Percentiles rank a stretch among this genome's conserved stretches.
phyloP scores from a whole-genome alignment of 202 grass and related monocot species.

The Sporobolus alterniflorus region DNA sequence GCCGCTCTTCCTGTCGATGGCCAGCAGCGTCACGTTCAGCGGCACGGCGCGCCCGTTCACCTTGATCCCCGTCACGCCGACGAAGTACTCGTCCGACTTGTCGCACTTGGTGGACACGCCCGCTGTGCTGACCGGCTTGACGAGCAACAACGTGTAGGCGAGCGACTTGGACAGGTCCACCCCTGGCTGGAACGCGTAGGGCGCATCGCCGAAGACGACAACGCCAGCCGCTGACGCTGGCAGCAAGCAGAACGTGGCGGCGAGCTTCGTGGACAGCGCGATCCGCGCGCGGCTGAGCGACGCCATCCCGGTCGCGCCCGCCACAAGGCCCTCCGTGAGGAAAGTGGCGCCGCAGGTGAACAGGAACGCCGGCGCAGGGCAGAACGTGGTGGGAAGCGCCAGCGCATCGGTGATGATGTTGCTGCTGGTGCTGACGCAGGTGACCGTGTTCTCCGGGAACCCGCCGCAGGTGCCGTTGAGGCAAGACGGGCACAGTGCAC shows the following conservation, averaged over 20 bases:
- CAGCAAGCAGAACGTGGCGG: conserved; percentile 66
- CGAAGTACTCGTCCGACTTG: conserved; percentile 81
- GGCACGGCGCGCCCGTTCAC: conserved; percentile 60
- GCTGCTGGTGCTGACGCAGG: conserved; percentile 37
- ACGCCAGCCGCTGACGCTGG: conserved; percentile 11
- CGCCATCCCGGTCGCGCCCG: conserved; percentile 51
- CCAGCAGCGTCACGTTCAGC: conserved; percentile 60
- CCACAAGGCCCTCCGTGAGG: conserved; percentile 48
- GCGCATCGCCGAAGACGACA: conserved; percentile 66
- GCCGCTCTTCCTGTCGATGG: conserved; percentile 56
- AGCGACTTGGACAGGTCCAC: conserved; percentile 55
- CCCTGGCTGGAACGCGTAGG: conserved; percentile 57
- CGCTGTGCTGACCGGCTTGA: conserved; percentile 85
- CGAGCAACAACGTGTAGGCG: conserved; percentile 64
- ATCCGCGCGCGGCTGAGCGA: conserved; percentile 64
- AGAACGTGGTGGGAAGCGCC: conserved; percentile 60
- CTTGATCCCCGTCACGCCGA: conserved; percentile 63
- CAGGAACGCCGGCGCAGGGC: conserved; percentile 53
- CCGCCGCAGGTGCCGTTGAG: conserved; percentile 71
- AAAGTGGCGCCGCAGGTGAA: conserved; percentile 63
- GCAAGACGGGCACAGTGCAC: conserved; percentile 56
- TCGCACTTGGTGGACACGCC: conserved; percentile 44
- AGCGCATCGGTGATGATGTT: conserved; percentile 67
- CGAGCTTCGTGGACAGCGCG: conserved; percentile 67
- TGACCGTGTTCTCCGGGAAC: conserved; percentile 56